Percentiles rank a stretch among this genome's conserved stretches.
Evolutionary conservation across 192 early-diverging fungal genomes (phyloP).

Genomic region (Umbelopsis vinacea): DNA sequence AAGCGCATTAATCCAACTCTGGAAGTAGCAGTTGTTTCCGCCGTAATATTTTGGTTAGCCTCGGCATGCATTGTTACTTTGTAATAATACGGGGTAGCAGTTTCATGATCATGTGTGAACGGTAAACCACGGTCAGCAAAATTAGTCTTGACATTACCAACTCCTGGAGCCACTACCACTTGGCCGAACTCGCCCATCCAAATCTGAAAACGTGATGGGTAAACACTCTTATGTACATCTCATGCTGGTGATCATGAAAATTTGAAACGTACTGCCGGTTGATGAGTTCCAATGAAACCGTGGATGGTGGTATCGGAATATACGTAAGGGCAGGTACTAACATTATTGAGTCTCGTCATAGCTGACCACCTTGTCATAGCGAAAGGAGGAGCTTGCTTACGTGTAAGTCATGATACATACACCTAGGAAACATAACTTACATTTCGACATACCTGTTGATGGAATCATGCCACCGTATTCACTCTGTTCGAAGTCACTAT

Average conservation of each 20-base stretch:
- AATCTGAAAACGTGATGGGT: background rate
- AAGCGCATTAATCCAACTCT: conserved; percentile 5
- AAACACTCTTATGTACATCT: background rate
- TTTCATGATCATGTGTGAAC: conserved; percentile 9
- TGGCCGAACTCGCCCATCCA: conserved; percentile 18
- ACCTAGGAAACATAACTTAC: background rate
- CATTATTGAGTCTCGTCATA: conserved; percentile 9
- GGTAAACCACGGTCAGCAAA: conserved; percentile 6
- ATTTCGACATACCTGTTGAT: background rate
- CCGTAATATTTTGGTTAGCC: background rate
- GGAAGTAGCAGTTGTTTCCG: conserved; percentile 5
- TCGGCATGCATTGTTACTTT: conserved; percentile 2
- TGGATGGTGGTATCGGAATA: background rate
- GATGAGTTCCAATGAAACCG: conserved; percentile 14
- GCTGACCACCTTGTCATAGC: conserved; percentile 18
- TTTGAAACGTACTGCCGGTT: background rate
- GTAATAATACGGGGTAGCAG: conserved; percentile 2
- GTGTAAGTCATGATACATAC: background rate
- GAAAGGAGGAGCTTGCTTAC: conserved; percentile 5
- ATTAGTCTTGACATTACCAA: background rate
- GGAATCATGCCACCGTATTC: conserved; percentile 20
- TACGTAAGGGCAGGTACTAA: conserved; percentile 6
- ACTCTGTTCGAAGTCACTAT: background rate
- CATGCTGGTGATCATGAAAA: background rate
- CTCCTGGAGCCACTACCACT: conserved; percentile 1